phyloP scores from a whole-genome alignment of 202 grass and related monocot genomes.

The Panicum virgatum region DNA sequence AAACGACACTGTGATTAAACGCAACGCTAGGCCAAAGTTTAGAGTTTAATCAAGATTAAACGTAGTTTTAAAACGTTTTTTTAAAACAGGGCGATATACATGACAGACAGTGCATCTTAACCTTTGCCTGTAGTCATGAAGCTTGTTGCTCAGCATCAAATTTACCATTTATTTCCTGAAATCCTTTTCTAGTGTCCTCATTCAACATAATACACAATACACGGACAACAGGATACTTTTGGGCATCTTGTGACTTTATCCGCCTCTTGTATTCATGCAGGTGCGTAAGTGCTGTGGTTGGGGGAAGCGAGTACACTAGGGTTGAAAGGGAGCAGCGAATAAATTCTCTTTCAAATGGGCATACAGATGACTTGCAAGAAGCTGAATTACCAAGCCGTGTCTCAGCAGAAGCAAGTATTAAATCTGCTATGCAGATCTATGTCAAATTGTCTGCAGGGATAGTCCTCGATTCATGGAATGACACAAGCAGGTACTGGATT shows the following conservation, averaged over 20 bases:
- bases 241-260: not conserved
- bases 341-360: constrained; percentile 84
- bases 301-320: constrained; percentile 87
- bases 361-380: constrained; percentile 62
- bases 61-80: no score
- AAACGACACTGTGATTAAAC: no score
- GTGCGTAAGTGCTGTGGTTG: constrained; percentile 82
- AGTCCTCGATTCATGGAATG: constrained; percentile 90
- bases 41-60: no score
- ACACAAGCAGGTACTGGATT: constrained; percentile 72
- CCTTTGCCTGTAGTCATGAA: not conserved
- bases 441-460: constrained; percentile 84
- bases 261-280: constrained; percentile 42
- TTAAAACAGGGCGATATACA: no score
- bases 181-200: constrained; percentile 3
- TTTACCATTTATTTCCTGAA: constrained; percentile 4
- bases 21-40: no score
- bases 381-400: constrained; percentile 69
- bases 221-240: not conserved
- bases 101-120: not conserved
- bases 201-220: not conserved
- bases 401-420: constrained; percentile 91
- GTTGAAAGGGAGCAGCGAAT: constrained; percentile 75
- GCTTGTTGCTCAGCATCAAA: not conserved
- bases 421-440: constrained; percentile 89